These are phyloP conservation scores for Carpinus viminea DNA, from an alignment of 306 rosid genomes.

Conservation along the genomic window DNA sequence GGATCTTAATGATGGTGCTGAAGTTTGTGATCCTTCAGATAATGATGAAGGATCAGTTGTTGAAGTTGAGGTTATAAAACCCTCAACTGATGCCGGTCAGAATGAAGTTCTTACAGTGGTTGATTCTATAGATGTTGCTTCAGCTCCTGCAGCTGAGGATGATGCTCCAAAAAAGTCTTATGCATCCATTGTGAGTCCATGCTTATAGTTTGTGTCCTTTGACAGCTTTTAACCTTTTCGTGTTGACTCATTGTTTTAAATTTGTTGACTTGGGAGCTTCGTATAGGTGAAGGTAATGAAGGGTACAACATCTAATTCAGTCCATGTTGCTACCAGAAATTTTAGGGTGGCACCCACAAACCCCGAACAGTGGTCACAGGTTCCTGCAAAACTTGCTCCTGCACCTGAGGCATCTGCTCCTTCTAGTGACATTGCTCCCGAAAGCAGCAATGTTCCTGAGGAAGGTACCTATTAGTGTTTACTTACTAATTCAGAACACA, in stretches of 20 bases:
- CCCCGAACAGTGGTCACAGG: constrained; percentile 47
- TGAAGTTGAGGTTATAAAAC: constrained; percentile 64
- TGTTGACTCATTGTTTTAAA: constrained; percentile 10
- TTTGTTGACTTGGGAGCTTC: constrained; percentile 29
- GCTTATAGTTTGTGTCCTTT: constrained; percentile 23
- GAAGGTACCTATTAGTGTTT: constrained; percentile 58
- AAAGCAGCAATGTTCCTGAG: constrained; percentile 66
- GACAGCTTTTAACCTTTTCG: constrained; percentile 1
- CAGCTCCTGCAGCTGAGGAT: constrained; percentile 62
- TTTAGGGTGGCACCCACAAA: constrained; percentile 54
- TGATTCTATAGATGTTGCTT: constrained; percentile 45
- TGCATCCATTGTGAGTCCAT: constrained; percentile 84
- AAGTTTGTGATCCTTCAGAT: constrained; percentile 72
- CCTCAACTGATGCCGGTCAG: constrained; percentile 42
- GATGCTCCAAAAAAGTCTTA: constrained; percentile 76
- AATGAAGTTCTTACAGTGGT: constrained; percentile 39
- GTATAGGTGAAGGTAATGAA: constrained; percentile 67
- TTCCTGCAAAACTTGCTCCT: constrained; percentile 51
- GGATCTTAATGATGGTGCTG: constrained; percentile 54
- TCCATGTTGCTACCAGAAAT: constrained; percentile 47
- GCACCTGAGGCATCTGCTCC: constrained; percentile 55
- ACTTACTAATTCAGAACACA: background rate
- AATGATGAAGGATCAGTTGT: constrained; percentile 63
- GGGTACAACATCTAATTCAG: constrained; percentile 47
- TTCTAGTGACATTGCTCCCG: constrained; percentile 57